Evolutionary conservation across 108 stramenopile species (phyloP), one percentile per base, ranked within the genome.

Genomic region (Nitzschia sp.): DNA sequence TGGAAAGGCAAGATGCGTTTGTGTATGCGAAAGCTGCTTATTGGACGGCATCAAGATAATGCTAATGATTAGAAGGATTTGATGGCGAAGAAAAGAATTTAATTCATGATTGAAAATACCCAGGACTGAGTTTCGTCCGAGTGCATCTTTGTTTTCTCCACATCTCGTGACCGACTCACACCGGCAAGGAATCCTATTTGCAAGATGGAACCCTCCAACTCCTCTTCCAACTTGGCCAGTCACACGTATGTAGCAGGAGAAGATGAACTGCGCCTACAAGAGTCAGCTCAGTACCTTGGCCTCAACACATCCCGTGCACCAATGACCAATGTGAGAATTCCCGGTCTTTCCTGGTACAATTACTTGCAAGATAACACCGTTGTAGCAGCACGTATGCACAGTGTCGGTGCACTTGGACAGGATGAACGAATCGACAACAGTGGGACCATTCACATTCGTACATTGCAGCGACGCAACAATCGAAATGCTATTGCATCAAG

Each of bases 331-430:
- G 51, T 53, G 8, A 63, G 56, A 51, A 34, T 34, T 34, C 29
- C 29, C 5, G 29, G 29, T 3, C 38, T 11, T 17, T 29, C 57
- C 57, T 29, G 37, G 10, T 11, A 29, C 37, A 19, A 9, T n/a
- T 44, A 34, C 29, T 53, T 25, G 64, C 55, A 14, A 46, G 80
- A 77, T 24, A 24, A 57, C 51, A 80, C 75, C 20, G 61, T 80
- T 21, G 63, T 57, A 24, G 20, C 72, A 14, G 72, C 77, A 6
- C 54, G 72, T 52, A 81, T 81, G 80, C 80, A 81, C 59, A 74
- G 72, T 56, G 80, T 81, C 14, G 77, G 80, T 62, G 65, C 59
- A 0, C 40, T 77, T 38, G 76, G 70, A 8, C 39, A 43, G 15
- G 69, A 73, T 53, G 76, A 78, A 41, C 76, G 63, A 24, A 56